Base-by-base conservation (phyloP, 129 eudicot species). In the Rutidosis leptorrhynchoides region DNA sequence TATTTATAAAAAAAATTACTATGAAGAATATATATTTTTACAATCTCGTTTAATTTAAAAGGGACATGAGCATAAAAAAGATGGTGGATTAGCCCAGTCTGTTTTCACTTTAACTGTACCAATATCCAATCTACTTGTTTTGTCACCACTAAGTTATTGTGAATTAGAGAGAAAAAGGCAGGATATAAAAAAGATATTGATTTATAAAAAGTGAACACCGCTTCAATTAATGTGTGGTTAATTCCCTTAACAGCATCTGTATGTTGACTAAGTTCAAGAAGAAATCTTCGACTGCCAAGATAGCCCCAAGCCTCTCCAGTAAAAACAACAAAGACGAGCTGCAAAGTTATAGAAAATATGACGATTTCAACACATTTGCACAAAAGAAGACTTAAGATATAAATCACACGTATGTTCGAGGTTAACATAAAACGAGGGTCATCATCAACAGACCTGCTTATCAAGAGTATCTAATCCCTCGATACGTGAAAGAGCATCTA, bases 251-350 rank as follows among this genome's bases (percentile, higher is more conserved):
- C 82, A 76, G 95, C 55, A 59, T 81, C 85, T 6, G 95, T 82
- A 4, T 84, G 86, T 65, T 76, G 88, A 70, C 89, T 95, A 84
- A 84, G 95, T 72, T 94, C 99, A 79, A 72, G 82, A 69, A 94
- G 74, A 74, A 94, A 83, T 83, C 99, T 84, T 42, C 97, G 73
- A 76, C 99, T 94, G 61, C 99, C 99, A 65, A 94, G 95, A 73
- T 84, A 94, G 22, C 99, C 99, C 99, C 99, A 94, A 23, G 97
- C 83, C 75, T 94, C 99, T 28, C 99, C 99, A 61, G 99, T 94
- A 49, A 94, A 80, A 75, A 84, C 82, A 71, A 83, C 77, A 77
- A 89, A 94, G 35, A 86, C 87, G 52, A 94, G 88, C 99, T 91
- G 93, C 70, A 62, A 24, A 49, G 17, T 22, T 40, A 73, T 32